phyloP scores from a whole-genome alignment of 805 yeast genomes.

The Candida koratica region DNA sequence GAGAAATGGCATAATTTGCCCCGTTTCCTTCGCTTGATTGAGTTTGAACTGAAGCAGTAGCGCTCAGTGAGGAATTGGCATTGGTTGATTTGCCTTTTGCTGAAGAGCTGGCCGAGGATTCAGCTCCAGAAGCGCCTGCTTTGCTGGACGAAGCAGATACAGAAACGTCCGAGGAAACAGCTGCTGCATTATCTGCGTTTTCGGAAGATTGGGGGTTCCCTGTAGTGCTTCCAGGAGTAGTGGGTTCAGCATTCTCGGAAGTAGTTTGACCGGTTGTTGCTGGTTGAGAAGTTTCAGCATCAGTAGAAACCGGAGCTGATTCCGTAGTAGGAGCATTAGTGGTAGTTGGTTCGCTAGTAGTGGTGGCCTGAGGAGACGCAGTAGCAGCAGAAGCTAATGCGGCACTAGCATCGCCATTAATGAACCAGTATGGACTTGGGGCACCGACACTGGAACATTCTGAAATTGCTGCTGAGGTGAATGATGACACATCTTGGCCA shows the following conservation, averaged over 20 bases:
- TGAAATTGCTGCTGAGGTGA: conserved; percentile 29
- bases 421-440: conserved; percentile 23
- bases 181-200: conserved; percentile 3
- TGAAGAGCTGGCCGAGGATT: conserved; percentile 8
- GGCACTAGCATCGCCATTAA: conserved; percentile 22
- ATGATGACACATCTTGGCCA: conserved; percentile 28
- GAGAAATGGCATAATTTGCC: conserved; percentile 9
- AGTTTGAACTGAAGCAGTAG: conserved; percentile 9
- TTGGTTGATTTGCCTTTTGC: conserved; percentile 6
- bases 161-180: conserved; percentile 5
- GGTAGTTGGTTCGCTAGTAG: conserved; percentile 8
- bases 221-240: conserved; percentile 4
- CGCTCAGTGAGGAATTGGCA: conserved; percentile 8
- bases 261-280: conserved; percentile 2
- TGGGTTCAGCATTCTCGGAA: conserved; percentile 1
- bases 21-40: conserved; percentile 11
- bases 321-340: conserved; percentile 8
- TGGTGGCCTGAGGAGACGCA: conserved; percentile 18
- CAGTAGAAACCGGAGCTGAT: conserved; percentile 4
- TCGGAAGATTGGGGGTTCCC: conserved; percentile 3
- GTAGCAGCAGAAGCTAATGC: conserved; percentile 16
- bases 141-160: conserved; percentile 1
- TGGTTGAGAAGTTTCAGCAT: conserved; percentile 10
- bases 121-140: conserved; percentile 5
- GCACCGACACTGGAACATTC: conserved; percentile 24